Conservation (phyloP, 345 rosid species). For the Eucalyptus dawsonii region DNA sequence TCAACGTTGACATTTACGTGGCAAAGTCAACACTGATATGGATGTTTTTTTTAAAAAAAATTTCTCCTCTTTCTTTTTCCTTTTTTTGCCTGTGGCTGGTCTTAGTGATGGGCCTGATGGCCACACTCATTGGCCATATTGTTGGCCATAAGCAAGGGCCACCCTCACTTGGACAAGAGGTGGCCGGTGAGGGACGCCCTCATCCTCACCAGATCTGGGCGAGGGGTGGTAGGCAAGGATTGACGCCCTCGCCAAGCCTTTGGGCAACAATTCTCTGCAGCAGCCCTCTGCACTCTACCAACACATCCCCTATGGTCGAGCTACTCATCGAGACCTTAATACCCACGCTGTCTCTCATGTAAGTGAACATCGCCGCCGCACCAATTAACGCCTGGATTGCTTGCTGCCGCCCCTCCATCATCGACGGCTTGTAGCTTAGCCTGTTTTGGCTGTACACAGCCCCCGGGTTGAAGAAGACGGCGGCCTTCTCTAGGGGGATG, state of each 20-base stretch:
- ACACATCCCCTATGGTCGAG: background rate
- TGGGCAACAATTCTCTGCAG: background rate
- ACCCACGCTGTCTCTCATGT: background rate
- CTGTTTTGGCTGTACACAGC: background rate
- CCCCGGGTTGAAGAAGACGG: background rate
- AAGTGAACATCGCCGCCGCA: background rate
- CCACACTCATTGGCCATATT: background rate
- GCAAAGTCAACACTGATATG: rapidly evolving
- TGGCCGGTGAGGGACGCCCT: background rate
- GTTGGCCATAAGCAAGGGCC: background rate
- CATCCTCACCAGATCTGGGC: background rate
- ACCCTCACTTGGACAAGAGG: background rate
- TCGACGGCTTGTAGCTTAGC: background rate
- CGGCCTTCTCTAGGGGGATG: background rate
- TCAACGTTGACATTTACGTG: rapidly evolving
- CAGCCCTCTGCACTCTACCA: background rate
- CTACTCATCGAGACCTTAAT: background rate
- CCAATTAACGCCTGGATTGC: background rate
- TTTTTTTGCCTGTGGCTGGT: background rate
- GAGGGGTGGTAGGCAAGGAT: background rate
- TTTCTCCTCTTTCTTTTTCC: rapidly evolving
- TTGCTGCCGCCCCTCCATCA: background rate
- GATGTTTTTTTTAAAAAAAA: background rate
- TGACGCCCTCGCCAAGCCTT: background rate
- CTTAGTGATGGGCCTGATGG: background rate